A percentile compares a stretch with the other conserved stretches of the same genome.
Conservation (phyloP, 1,139 yeast species). For the Keqinozyma sinolaborantium region DNA sequence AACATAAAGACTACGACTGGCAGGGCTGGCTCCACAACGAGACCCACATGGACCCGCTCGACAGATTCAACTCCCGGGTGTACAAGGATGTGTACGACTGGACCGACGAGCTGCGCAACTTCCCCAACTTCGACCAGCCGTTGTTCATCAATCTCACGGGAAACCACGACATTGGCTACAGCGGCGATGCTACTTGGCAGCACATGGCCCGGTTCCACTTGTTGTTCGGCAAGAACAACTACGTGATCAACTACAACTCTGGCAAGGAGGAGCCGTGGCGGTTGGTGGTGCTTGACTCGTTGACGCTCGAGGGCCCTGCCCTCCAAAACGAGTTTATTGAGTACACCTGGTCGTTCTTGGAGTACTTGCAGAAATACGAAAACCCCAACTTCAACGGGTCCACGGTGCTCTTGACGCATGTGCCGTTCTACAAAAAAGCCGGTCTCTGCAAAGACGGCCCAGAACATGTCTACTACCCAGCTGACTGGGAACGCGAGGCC, state of each 20-base stretch:
- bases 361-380: constrained; percentile 46
- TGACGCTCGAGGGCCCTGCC: constrained; percentile 89
- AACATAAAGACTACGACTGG: constrained; percentile 59
- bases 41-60: constrained; percentile 33
- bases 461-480: constrained; percentile 55
- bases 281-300: constrained; percentile 77
- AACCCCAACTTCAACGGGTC: constrained; percentile 61
- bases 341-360: constrained; percentile 71
- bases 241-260: constrained; percentile 64
- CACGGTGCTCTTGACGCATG: constrained; percentile 81
- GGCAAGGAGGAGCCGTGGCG: constrained; percentile 73
- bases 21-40: constrained; percentile 37
- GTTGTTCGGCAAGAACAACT: constrained; percentile 82
- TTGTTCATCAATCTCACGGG: constrained; percentile 82
- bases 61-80: constrained; percentile 46
- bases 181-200: constrained; percentile 92
- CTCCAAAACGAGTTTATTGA: constrained; percentile 65
- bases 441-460: constrained; percentile 92
- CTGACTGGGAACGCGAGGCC: constrained; percentile 52
- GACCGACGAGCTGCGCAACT: constrained; percentile 37
- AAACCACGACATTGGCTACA: constrained; percentile 93
- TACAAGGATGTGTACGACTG: constrained; percentile 65
- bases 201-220: constrained; percentile 76
- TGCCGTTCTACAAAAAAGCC: constrained; percentile 77
- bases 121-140: constrained; percentile 42